Conservation (phyloP, 257 asterid genomes). For the Gardenia jasminoides region DNA sequence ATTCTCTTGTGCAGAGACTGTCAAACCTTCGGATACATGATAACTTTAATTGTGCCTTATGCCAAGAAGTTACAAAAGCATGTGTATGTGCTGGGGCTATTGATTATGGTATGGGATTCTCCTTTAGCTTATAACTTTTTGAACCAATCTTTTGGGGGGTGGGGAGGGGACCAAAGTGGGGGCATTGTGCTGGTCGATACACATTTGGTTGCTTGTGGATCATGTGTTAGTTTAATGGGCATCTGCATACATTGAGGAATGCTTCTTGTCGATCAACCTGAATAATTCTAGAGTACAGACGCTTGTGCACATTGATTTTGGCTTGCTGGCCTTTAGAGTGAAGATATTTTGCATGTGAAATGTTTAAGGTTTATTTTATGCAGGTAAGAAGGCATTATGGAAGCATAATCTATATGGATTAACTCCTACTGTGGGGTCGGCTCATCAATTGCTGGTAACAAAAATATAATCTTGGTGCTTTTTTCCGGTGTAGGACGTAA, state of each 20-base stretch:
- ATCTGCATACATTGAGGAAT: background rate
- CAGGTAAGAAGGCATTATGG: conserved; percentile 79
- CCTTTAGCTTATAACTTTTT: conserved; percentile 9
- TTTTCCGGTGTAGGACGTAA: background rate
- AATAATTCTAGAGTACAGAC: background rate
- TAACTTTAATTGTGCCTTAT: conserved; percentile 73
- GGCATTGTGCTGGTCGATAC: background rate
- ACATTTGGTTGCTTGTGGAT: background rate
- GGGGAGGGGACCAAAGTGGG: background rate
- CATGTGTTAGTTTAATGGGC: background rate
- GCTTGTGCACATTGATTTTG: background rate
- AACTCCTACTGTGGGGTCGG: conserved; percentile 79
- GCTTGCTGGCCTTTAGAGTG: background rate
- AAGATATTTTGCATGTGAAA: background rate
- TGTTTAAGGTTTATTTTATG: conserved; percentile 13
- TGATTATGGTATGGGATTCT: conserved; percentile 56
- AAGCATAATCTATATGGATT: conserved; percentile 69
- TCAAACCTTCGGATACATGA: conserved; percentile 80
- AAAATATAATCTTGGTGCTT: background rate
- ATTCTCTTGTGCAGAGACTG: conserved; percentile 62
- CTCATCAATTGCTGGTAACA: conserved; percentile 75
- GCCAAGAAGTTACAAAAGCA: conserved; percentile 81
- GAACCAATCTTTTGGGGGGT: background rate
- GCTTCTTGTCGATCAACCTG: background rate
- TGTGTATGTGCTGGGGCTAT: conserved; percentile 81